Percentiles rank a stretch among this genome's conserved stretches.
Conservation (phyloP, 257 asterid genomes). For the Przewalskia tangutica region DNA sequence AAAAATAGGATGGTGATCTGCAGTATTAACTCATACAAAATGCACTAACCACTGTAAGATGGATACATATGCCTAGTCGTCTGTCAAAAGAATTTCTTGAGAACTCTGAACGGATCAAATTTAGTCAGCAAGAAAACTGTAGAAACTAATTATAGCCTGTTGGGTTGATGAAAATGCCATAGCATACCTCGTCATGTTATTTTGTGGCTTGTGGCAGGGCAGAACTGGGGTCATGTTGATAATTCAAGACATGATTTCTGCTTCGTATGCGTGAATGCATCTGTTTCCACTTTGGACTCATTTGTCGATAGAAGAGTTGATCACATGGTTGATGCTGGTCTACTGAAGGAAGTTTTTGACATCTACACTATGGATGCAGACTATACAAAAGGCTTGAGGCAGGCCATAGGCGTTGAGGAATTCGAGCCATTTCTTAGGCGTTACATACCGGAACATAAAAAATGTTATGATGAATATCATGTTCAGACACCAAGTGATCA, state of each 20-base stretch:
- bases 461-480: slow-evolving; percentile 4
- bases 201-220: slow-evolving; percentile 66
- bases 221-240: slow-evolving; percentile 92
- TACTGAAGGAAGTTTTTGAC: slow-evolving; percentile 61
- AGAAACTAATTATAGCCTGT: neutral
- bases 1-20: neutral
- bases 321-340: slow-evolving; percentile 62
- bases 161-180: neutral
- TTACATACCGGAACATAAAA: slow-evolving; percentile 21
- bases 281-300: slow-evolving; percentile 61
- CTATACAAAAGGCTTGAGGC: slow-evolving; percentile 76
- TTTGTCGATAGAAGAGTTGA: slow-evolving; percentile 81
- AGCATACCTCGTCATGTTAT: slow-evolving; percentile 15
- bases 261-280: slow-evolving; percentile 78
- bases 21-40: neutral
- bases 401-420: slow-evolving; percentile 92
- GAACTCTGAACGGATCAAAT: neutral
- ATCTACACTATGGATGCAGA: slow-evolving; percentile 55
- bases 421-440: slow-evolving; percentile 49
- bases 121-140: neutral
- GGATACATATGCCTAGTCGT: neutral
- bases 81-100: neutral
- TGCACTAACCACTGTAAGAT: neutral
- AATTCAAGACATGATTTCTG: slow-evolving; percentile 61
- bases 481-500: slow-evolving; percentile 7